phyloP scores from a whole-genome alignment of 352 stramenopile genomes.

The Phytophthora brassicae region DNA sequence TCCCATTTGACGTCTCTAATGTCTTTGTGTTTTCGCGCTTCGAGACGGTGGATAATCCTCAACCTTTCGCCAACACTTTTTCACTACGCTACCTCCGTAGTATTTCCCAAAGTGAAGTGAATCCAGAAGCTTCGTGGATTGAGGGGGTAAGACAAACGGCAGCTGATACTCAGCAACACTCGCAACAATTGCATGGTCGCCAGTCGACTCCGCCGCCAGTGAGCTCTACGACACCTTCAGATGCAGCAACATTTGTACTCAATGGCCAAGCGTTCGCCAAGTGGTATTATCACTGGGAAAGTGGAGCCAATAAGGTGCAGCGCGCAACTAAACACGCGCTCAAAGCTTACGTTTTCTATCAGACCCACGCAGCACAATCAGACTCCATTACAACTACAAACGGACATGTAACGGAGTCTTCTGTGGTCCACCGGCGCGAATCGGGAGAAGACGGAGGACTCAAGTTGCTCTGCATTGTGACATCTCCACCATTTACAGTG shows the following conservation, averaged over 20 bases:
- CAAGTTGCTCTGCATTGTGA: constrained; percentile 38
- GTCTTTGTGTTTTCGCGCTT: constrained; percentile 33
- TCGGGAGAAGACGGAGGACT: constrained; percentile 6
- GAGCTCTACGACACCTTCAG: neutral
- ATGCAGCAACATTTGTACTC: constrained; percentile 33
- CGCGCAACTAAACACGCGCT: constrained; percentile 60
- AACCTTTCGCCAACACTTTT: neutral
- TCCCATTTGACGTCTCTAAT: constrained; percentile 32
- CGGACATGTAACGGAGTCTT: neutral
- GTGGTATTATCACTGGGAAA: constrained; percentile 75
- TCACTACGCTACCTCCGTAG: constrained; percentile 25
- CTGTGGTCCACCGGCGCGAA: too few species aligned
- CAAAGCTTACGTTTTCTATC: constrained; percentile 53
- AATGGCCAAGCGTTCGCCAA: constrained; percentile 49
- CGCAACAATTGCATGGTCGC: constrained; percentile 26
- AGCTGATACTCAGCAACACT: constrained; percentile 15
- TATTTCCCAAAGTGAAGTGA: constrained; percentile 54
- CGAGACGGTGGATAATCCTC: constrained; percentile 34
- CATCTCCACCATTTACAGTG: constrained; percentile 43
- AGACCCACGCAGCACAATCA: too few species aligned
- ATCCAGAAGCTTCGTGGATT: constrained; percentile 64
- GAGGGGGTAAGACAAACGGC: constrained; percentile 34
- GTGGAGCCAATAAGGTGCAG: constrained; percentile 57
- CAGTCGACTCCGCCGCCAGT: constrained; percentile 4
- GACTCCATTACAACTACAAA: neutral